Evolutionary conservation across 2,329 filamentous ascomycete species (phyloP).

Genomic region (Zasmidium citrigriseum): DNA sequence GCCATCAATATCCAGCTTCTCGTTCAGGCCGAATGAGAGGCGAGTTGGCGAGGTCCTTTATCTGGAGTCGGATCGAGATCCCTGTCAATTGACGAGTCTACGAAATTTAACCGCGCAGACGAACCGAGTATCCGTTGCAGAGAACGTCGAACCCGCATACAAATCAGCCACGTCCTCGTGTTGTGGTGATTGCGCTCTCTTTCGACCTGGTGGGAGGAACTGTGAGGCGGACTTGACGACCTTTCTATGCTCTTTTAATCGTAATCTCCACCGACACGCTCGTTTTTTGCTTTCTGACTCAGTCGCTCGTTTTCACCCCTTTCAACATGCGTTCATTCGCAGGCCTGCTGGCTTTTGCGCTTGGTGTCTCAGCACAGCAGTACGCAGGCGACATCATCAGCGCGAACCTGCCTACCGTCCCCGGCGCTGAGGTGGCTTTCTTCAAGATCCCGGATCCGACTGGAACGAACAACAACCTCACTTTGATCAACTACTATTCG

Average conservation of each 20-base stretch:
- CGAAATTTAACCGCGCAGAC: conserved; percentile 1
- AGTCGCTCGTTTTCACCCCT: too few species aligned
- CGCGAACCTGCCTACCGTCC: conserved; percentile 21
- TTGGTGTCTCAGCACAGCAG: conserved; percentile 21
- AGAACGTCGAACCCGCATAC: neutral
- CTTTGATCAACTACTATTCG: conserved; percentile 36
- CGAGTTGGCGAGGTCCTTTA: neutral
- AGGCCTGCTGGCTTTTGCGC: conserved; percentile 1
- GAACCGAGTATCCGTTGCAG: neutral
- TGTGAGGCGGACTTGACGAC: neutral
- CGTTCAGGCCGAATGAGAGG: neutral
- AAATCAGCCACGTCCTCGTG: neutral
- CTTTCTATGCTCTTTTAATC: neutral
- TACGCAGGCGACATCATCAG: conserved; percentile 28
- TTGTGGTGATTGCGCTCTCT: neutral
- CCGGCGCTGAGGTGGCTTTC: conserved; percentile 30
- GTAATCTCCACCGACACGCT: conserved; percentile 3
- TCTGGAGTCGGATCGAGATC: neutral
- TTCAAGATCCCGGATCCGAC: conserved; percentile 34
- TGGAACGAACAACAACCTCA: conserved; percentile 27
- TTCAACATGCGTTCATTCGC: conserved; percentile 8
- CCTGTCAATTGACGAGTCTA: neutral
- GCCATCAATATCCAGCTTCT: neutral
- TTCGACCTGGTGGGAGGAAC: neutral
- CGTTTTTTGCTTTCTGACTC: conserved; percentile 3